These are phyloP conservation scores for Epicoccum nigrum DNA, from an alignment of 2,329 filamentous ascomycete genomes.

Conservation along the genomic window DNA sequence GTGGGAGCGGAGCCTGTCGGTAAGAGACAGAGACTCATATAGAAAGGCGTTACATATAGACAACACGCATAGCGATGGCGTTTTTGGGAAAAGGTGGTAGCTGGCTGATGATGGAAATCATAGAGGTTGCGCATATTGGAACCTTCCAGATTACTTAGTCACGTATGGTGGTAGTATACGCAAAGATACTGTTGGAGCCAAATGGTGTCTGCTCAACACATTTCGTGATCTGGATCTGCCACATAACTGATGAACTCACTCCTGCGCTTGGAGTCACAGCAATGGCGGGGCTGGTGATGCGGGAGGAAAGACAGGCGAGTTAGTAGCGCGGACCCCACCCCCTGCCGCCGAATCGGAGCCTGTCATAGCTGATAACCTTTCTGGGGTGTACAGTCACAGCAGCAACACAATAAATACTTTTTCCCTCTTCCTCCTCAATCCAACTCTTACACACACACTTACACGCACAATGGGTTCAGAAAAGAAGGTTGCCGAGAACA, in stretches of 20 bases:
- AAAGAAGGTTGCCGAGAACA: slow-evolving; percentile 48
- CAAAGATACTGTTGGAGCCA: no score
- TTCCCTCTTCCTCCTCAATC: not conserved
- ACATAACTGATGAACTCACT: no score
- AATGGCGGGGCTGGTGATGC: slow-evolving; percentile 6
- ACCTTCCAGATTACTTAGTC: no score
- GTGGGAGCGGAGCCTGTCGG: slow-evolving; percentile 3
- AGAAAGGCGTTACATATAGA: not conserved
- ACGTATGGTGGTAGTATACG: no score
- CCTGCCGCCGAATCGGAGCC: slow-evolving; percentile 14
- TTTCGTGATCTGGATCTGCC: no score
- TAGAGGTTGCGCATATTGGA: no score
- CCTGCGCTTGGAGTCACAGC: no score
- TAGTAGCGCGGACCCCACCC: slow-evolving; percentile 8
- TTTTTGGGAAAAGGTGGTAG: not conserved
- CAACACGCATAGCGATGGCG: not conserved
- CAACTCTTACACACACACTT: not conserved
- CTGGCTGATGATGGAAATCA: no score
- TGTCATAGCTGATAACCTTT: slow-evolving; percentile 16
- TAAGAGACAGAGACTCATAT: slow-evolving; percentile 9
- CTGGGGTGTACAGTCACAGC: slow-evolving; percentile 19
- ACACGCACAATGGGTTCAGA: slow-evolving; percentile 36
- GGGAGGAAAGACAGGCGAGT: slow-evolving; percentile 9
- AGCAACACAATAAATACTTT: slow-evolving; percentile 5
- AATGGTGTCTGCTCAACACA: no score